Base-by-base conservation (phyloP, 1,284 basidiomycete species). In the Sporisorium graminicola region DNA sequence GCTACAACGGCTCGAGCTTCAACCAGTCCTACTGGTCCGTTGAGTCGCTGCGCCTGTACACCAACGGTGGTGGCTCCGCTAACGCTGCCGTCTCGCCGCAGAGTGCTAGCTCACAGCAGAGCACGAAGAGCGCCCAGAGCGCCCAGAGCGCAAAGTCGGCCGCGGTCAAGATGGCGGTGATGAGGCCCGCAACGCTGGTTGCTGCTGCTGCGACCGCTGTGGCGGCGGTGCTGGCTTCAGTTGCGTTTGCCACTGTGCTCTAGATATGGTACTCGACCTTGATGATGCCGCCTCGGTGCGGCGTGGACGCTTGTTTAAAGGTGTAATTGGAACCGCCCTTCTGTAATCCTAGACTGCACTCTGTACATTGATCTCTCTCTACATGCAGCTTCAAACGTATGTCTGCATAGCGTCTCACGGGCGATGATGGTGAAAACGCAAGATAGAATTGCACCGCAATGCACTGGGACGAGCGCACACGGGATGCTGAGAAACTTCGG, bases 1-100 rank as follows among this genome's bases (percentile, higher is more conserved):
- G 61, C 0, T 71, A 80, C 61, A 67, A 77, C 20, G 83, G 83
- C 18, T 51, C 27, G 6, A 66, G 65, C 42, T 81, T 77, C 70
- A 65, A 74, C 20, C 69, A 80, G 33, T 71, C 78, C 5, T 85
- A 82, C 50, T 85, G 83, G 83, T 65, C 69, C 13, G 63, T 85
- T 35, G 53, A 78, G 8, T 65, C 60, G 20, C 52, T 85, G 22
- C 70, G 74, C 10, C 50, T 83, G 24, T 84, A 70, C 50, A 77
- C 77, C 7, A 43, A 67, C 6, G 79, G 79, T n/a, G 79, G 79
- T 14, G 55, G 57, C 46, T 66, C 59, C 16, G 74, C 64, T 9
- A 79, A 78, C 29, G 64, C 70, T 3, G 64, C 61, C 26, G 66
- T 65, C 31, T 80, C 78, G 29, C 65, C 65, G 5, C 62, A 72